Base-by-base conservation (phyloP, 1,284 basidiomycete species). In the Puccinia polysora region DNA sequence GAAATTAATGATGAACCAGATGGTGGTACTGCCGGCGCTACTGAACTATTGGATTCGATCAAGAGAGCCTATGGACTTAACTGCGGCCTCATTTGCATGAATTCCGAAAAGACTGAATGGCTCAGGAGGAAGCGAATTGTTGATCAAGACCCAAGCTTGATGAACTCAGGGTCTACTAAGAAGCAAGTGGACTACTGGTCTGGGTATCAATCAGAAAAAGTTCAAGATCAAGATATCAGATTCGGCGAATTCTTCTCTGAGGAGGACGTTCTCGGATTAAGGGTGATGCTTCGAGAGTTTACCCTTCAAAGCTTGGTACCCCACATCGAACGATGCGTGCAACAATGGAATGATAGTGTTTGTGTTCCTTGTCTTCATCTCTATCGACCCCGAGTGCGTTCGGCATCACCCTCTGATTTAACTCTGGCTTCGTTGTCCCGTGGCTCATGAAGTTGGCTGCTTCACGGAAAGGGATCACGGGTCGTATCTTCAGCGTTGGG, bases 291-390 rank as follows among this genome's bases (percentile, higher is more conserved):
- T 5, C 85, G 94, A 53, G 95, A 97, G 79, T 88, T 97, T 75
- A 85, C 92, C 1, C 87, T 89, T 3, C 91, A 92, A 85, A 93
- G 89, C 76, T 82, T 98, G 40, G 81, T 97, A 2, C 95, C 95
- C 0, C 97, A 90, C 88, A 93, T 98, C 90, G 95, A 98, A 81
- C 89, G 89, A 76, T 88, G 87, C 77, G 88, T 96, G 0, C 79
- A 92, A 56, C 90, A 96, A 73, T 96, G 92, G 89, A 96, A 96
- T 79, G 95, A 98, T 82, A 85, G 84, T 74, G 89, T 8, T 34
- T 40, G 36, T 56, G 34, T 49, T 68, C 18, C 7, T 43, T 28
- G 20, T 56, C 23, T 53, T 30, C 50, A 25, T 36, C 12, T n/a
- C 4, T 53, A 12, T 30, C 6, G 2, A 1, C 6, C 28, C 12